A percentile compares a stretch with the other conserved stretches of the same genome.
Evolutionary conservation across 352 stramenopile species (phyloP).

Genomic region (Phytophthora fragariae): DNA sequence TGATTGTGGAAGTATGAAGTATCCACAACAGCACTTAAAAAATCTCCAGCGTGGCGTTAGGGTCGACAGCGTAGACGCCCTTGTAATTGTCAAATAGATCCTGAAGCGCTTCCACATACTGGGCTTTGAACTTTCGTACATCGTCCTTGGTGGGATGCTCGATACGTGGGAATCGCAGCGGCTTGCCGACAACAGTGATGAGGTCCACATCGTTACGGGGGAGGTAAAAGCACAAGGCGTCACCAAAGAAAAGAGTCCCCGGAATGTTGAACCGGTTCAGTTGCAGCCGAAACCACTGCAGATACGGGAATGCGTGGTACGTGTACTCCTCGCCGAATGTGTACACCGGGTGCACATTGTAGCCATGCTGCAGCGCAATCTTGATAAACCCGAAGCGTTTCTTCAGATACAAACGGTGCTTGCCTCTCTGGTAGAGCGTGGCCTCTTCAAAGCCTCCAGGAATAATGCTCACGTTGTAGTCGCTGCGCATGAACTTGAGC

Average conservation of each 20-base stretch:
- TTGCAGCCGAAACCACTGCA: constrained; percentile 73
- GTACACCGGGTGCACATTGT: constrained; percentile 90
- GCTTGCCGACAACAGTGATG: constrained; percentile 89
- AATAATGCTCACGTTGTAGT: constrained; percentile 81
- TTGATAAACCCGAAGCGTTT: constrained; percentile 94
- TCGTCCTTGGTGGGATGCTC: constrained; percentile 88
- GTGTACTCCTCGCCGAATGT: constrained; percentile 92
- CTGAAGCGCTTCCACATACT: constrained; percentile 79
- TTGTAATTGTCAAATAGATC: constrained; percentile 91
- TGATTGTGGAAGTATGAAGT: too few species aligned
- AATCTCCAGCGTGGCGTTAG: constrained; percentile 60
- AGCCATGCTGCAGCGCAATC: constrained; percentile 90
- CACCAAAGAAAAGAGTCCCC: constrained; percentile 77
- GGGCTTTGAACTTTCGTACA: constrained; percentile 52
- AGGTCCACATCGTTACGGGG: constrained; percentile 77
- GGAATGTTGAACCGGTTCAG: constrained; percentile 89
- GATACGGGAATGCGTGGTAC: constrained; percentile 86
- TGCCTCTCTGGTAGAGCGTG: constrained; percentile 77
- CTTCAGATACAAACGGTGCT: constrained; percentile 92
- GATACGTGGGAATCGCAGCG: constrained; percentile 88
- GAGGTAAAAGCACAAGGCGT: constrained; percentile 78
- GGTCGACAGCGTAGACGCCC: constrained; percentile 73
- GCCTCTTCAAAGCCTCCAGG: constrained; percentile 95
- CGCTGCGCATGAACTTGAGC: constrained; percentile 51
- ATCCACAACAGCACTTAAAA: constrained; percentile 34